These are phyloP conservation scores for Fusarium sp. DNA, from an alignment of 2,329 filamentous ascomycete species.

Conservation along the genomic window DNA sequence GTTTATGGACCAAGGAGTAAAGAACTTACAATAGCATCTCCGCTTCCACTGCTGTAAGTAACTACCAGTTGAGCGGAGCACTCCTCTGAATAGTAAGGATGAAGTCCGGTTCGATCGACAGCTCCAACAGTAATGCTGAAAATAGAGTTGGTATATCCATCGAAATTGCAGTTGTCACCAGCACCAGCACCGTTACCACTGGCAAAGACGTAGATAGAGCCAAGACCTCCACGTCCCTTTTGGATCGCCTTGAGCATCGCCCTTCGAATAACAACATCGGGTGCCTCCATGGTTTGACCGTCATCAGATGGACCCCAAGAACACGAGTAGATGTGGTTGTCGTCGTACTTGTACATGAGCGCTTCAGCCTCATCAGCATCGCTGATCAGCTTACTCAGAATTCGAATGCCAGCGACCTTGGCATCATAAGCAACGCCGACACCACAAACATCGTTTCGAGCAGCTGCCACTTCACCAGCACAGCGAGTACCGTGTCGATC, in stretches of 20 bases:
- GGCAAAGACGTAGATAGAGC: conserved; percentile 96
- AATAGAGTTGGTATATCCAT: conserved; percentile 99
- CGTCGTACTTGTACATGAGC: conserved; percentile 89
- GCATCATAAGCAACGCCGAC: conserved; percentile 96
- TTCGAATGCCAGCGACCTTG: conserved; percentile 89
- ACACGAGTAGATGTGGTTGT: conserved; percentile 98
- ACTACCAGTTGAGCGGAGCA: conserved; percentile 97
- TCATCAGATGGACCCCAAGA: conserved; percentile 98
- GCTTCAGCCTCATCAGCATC: conserved; percentile 93
- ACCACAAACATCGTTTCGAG: conserved; percentile 91
- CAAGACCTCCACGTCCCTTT: conserved; percentile 82
- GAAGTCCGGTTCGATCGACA: conserved; percentile 85
- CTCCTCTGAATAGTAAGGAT: conserved; percentile 95
- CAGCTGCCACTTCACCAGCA: conserved; percentile 92
- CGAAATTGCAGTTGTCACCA: conserved; percentile 98
- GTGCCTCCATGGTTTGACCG: conserved; percentile 91
- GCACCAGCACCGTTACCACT: conserved; percentile 87
- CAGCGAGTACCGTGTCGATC: conserved; percentile 94
- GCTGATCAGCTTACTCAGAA: conserved; percentile 88
- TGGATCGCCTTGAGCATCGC: conserved; percentile 95
- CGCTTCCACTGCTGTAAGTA: conserved; percentile 92
- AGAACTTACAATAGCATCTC: conserved; percentile 78
- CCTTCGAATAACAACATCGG: conserved; percentile 85
- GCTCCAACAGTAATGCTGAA: conserved; percentile 98
- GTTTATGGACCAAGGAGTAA: neutral